Percentiles rank a stretch among this genome's conserved stretches.
These are phyloP conservation scores for Trypanosoma grayi DNA, from an alignment of 208 protist species.

Conservation along the genomic window DNA sequence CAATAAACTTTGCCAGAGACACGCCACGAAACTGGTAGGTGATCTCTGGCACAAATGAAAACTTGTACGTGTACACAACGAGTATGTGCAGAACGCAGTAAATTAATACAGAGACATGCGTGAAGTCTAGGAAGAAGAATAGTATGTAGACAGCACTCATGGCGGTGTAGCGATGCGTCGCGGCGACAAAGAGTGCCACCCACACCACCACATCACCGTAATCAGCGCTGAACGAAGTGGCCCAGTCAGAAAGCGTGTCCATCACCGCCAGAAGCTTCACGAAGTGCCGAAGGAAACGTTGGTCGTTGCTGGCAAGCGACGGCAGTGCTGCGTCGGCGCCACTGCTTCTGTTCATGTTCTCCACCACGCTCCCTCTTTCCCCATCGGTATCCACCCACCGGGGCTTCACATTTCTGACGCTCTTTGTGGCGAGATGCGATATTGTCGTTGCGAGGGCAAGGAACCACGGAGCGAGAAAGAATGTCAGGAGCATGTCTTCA, in stretches of 20 bases:
- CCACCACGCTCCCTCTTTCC: neutral
- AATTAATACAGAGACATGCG: conserved; percentile 19
- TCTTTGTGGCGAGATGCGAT: conserved; percentile 2
- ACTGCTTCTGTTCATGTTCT: neutral
- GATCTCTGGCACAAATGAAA: conserved; percentile 23
- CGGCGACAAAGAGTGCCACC: conserved; percentile 12
- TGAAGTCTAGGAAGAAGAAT: conserved; percentile 28
- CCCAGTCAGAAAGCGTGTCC: conserved; percentile 3
- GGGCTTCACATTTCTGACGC: neutral
- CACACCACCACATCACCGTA: conserved; percentile 25
- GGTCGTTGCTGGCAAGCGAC: conserved; percentile 9
- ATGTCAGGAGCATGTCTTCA: conserved; percentile 14
- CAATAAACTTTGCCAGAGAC: conserved; percentile 14
- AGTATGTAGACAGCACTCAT: conserved; percentile 21
- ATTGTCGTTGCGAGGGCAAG: conserved; percentile 27
- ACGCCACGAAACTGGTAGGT: conserved; percentile 6
- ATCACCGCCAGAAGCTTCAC: conserved; percentile 9
- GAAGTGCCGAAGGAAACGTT: conserved; percentile 17
- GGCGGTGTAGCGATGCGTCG: conserved; percentile 1
- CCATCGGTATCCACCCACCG: neutral
- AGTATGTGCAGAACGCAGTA: conserved; percentile 31
- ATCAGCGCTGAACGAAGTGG: conserved; percentile 21
- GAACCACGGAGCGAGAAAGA: conserved; percentile 29
- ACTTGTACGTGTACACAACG: conserved; percentile 26
- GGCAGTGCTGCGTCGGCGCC: neutral